phyloP scores from a whole-genome alignment of 345 rosid genomes.

The Aethionema arabicum region DNA sequence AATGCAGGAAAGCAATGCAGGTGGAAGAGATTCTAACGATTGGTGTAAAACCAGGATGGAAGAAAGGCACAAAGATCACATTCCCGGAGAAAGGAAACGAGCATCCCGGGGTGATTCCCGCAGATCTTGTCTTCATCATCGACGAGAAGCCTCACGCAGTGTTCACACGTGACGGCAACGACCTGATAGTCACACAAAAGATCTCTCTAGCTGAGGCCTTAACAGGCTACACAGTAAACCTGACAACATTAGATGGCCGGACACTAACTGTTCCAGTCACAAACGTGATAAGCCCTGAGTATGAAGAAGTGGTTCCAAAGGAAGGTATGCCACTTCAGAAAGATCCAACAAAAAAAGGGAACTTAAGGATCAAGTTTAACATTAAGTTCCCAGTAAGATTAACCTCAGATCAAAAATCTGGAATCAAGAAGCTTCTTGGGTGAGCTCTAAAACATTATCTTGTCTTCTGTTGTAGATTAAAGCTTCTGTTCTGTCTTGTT shows the following conservation, averaged over 20 bases:
- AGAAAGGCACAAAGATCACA: constrained; percentile 57
- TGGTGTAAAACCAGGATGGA: constrained; percentile 57
- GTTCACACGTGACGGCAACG: constrained; percentile 60
- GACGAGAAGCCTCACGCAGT: constrained; percentile 63
- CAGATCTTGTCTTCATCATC: constrained; percentile 53
- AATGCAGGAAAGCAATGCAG: constrained; percentile 40
- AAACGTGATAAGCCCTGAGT: constrained; percentile 51
- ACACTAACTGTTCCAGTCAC: constrained; percentile 45
- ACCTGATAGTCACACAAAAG: constrained; percentile 46
- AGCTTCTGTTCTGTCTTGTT: constrained; percentile 9
- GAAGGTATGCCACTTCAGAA: constrained; percentile 70
- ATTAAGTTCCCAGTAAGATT: constrained; percentile 57
- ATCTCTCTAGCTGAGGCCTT: constrained; percentile 59
- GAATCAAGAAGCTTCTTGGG: constrained; percentile 48
- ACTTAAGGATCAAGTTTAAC: constrained; percentile 58
- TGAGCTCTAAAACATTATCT: neutral
- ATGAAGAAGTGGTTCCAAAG: constrained; percentile 49
- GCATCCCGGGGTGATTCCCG: constrained; percentile 43
- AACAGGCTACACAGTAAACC: constrained; percentile 50
- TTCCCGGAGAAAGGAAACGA: constrained; percentile 54
- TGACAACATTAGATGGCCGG: constrained; percentile 60
- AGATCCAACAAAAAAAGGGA: constrained; percentile 57
- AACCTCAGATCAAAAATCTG: constrained; percentile 52
- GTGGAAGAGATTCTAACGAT: constrained; percentile 48
- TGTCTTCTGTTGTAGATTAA: neutral